A percentile compares a stretch with the other conserved stretches of the same genome.
These are phyloP conservation scores for Mycena belliarum DNA, from an alignment of 768 basidiomycete genomes.

Conservation along the genomic window DNA sequence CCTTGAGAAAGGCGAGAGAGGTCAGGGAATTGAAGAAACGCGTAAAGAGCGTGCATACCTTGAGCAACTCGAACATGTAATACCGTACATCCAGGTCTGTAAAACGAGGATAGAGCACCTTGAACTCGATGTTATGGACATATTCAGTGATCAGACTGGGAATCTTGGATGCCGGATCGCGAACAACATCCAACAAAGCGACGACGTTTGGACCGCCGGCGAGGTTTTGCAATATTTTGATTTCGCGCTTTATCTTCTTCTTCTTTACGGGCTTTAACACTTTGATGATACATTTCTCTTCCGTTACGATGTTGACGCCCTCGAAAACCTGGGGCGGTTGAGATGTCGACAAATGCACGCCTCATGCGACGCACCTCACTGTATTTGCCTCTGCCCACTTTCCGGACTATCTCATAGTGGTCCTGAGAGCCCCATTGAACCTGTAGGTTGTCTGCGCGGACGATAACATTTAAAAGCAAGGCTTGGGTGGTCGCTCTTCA, in stretches of 20 bases:
- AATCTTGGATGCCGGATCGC: constrained; percentile 95
- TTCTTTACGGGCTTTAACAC: constrained; percentile 99
- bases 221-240: constrained; percentile 96
- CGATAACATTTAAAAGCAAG: constrained; percentile 21
- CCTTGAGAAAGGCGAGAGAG: constrained; percentile 48
- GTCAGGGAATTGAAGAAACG: neutral
- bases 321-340: constrained; percentile 72
- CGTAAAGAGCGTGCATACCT: constrained; percentile 49
- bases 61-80: constrained; percentile 96
- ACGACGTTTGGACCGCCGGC: constrained; percentile 96
- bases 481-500: constrained; percentile 21
- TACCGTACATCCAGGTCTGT: constrained; percentile 94
- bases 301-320: constrained; percentile 86
- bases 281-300: constrained; percentile 97
- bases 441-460: constrained; percentile 79
- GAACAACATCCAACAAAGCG: constrained; percentile 90
- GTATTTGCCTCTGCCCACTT: constrained; percentile 94
- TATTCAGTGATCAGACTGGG: constrained; percentile 97
- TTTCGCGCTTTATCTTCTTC: constrained; percentile 99
- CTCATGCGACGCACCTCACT: constrained; percentile 65
- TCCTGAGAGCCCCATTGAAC: constrained; percentile 98
- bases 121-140: constrained; percentile 98
- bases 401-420: constrained; percentile 96
- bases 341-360: neutral
- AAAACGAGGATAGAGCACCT: constrained; percentile 92